Evolutionary conservation across 2,329 filamentous ascomycete genomes (phyloP), one percentile per base, ranked within the genome.

Genomic region (Hypocreales sp.): DNA sequence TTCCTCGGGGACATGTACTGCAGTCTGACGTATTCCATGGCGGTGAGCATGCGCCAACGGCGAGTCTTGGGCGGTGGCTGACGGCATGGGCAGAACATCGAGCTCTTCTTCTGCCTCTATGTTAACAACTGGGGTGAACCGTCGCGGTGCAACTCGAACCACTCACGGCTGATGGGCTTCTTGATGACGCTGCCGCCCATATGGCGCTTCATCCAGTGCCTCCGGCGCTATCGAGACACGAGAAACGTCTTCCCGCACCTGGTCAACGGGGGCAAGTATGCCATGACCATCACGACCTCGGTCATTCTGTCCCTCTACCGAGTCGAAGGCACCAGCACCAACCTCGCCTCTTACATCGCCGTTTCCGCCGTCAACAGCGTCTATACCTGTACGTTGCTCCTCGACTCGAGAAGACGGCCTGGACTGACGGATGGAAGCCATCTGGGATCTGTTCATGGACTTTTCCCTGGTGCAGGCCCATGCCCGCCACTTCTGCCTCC

Each of bases 1-100:
- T 95, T 94, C 52, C 66, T 95, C 0, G 90, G 90, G 28, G 90
- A 98, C 48, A 94, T 95, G 64, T 93, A 92, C 51, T 95, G 87
- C 53, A 95, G 90, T 3, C 62, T 92, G 30, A 92, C 86, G 5
- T 98, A 98, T 51, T 69, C 78, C 11, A 81, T 82, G 53, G 78
- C 81, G 34, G 81, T 87, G 63, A n/a, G n/a, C n/a, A n/a, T n/a
- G n/a, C n/a, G n/a, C n/a, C n/a, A n/a, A n/a, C n/a, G n/a, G n/a
- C n/a, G n/a, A n/a, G n/a, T n/a, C n/a, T n/a, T n/a, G n/a, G n/a
- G n/a, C n/a, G n/a, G n/a, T n/a, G n/a, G n/a, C n/a, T n/a, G n/a
- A n/a, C 18, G 18, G 7, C 18, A 20, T 20, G 18, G 18, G 2
- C 32, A 83, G 78, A 94, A 95, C 44, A 67, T 93, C 21, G 81